phyloP scores from a whole-genome alignment of 2,329 filamentous ascomycete species.

The Microsporum audouinii region DNA sequence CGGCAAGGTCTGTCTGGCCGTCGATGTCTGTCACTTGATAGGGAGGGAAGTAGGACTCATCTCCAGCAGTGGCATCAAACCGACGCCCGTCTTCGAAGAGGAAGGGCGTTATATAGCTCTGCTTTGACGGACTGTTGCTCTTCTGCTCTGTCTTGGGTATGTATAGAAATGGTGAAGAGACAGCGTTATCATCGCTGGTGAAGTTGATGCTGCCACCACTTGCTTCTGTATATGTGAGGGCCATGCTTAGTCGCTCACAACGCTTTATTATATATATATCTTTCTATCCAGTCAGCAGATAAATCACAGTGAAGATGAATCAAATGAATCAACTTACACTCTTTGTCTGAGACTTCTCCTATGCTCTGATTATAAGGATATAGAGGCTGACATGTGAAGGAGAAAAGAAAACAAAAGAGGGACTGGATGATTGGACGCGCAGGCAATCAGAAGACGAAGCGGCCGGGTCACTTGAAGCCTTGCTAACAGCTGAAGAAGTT shows the following conservation, averaged over 20 bases:
- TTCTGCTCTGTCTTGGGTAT: slow-evolving; percentile 4
- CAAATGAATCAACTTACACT: neutral
- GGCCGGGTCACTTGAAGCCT: neutral
- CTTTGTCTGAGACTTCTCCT: neutral
- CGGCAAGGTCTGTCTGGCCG: slow-evolving; percentile 5
- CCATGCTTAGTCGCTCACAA: neutral
- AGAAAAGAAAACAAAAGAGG: neutral
- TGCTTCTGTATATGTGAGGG: slow-evolving; percentile 13
- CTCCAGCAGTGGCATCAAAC: neutral
- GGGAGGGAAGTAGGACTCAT: slow-evolving; percentile 17
- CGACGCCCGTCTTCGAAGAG: slow-evolving; percentile 4
- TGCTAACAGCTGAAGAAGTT: neutral
- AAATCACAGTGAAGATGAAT: too few relatives aligned
- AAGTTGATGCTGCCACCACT: slow-evolving; percentile 5
- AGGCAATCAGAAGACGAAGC: neutral
- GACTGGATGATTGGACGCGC: neutral
- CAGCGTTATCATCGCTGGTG: neutral
- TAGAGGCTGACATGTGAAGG: neutral
- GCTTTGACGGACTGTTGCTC: neutral
- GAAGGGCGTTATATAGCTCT: slow-evolving; percentile 9
- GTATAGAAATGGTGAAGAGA: slow-evolving; percentile 12
- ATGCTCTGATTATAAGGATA: neutral
- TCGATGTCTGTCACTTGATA: slow-evolving; percentile 16
- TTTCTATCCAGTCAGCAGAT: neutral
- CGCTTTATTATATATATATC: neutral